Base-by-base conservation (phyloP, 176 grass and related monocot genomes). In the Cocos nucifera region DNA sequence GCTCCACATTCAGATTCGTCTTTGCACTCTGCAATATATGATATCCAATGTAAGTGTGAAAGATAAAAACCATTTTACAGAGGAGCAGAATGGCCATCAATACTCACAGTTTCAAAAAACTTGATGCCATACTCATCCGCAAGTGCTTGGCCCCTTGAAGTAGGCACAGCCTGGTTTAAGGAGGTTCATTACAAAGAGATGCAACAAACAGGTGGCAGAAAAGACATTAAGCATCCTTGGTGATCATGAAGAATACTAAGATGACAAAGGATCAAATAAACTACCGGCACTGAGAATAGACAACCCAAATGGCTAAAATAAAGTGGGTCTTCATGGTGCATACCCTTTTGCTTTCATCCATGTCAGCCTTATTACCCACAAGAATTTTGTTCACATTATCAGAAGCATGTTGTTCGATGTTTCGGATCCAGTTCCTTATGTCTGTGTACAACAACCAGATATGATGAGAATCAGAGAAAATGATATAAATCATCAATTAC, bases 341-440 rank as follows among this genome's bases (percentile, higher is more conserved):
- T 74, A 86, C 83, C 65, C 83, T 77, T 81, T 81, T 86, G 65
- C 83, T 86, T 70, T 86, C 78, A 74, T 81, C 83, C 83, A 86
- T 86, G 22, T 81, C 83, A 5, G 74, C 83, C 59, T 86, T 86
- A 69, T 86, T 81, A 21, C 78, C 83, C 39, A 86, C 61, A 73
- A 86, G 70, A 81, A 81, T 86, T 73, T 86, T 86, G 26, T 74
- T 81, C 6, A 86, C 78, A 20, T 78, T 86, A 51, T 81, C 74
- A 0, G 78, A 81, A 61, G 83, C 83, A 74, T 81, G 83, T n/a
- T 86, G 80, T 54, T 82, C 80, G 52, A 77, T 82, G 63, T 82
- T 82, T 57, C 74, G 60, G 18, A 82, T 82, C 80, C 74, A 82
- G 20, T 82, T 82, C 67, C 69, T 63, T 63, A 77, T 82, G 54